These are phyloP conservation scores for Stagonosporopsis cucurbitacearum DNA, from an alignment of 2,329 filamentous ascomycete species.

Conservation along the genomic window DNA sequence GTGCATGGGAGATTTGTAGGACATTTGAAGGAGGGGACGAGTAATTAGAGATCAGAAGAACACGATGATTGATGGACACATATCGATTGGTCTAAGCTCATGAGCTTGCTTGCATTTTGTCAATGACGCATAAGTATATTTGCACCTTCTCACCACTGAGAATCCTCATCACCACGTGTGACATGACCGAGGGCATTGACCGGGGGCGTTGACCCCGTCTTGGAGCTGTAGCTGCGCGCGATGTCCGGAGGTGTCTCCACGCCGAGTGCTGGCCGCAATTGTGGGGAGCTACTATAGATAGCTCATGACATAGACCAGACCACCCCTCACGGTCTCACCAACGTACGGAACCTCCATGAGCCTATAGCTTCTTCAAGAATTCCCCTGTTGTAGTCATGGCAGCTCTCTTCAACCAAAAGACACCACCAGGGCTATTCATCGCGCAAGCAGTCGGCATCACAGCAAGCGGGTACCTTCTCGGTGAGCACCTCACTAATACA, in stretches of 20 bases:
- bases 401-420: conserved; percentile 30
- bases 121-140: too few species aligned
- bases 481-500: conserved; percentile 31
- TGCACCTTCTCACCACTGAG: neutral
- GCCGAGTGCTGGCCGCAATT: neutral
- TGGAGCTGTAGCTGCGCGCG: neutral
- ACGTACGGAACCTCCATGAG: neutral
- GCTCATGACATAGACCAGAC: neutral
- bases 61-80: too few species aligned
- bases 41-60: neutral
- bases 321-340: neutral
- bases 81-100: too few species aligned
- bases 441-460: conserved; percentile 61
- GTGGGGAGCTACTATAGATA: conserved; percentile 4
- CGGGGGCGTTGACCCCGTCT: neutral
- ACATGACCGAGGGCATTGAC: neutral
- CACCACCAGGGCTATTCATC: conserved; percentile 49
- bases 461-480: conserved; percentile 55
- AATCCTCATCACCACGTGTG: neutral
- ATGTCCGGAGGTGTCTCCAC: neutral
- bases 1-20: conserved; percentile 41
- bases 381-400: conserved; percentile 23
- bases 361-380: neutral
- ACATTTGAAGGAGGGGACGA: conserved; percentile 25
- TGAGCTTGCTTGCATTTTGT: too few species aligned